Base-by-base conservation (phyloP, 129 eudicot species). In the Silybum marianum region DNA sequence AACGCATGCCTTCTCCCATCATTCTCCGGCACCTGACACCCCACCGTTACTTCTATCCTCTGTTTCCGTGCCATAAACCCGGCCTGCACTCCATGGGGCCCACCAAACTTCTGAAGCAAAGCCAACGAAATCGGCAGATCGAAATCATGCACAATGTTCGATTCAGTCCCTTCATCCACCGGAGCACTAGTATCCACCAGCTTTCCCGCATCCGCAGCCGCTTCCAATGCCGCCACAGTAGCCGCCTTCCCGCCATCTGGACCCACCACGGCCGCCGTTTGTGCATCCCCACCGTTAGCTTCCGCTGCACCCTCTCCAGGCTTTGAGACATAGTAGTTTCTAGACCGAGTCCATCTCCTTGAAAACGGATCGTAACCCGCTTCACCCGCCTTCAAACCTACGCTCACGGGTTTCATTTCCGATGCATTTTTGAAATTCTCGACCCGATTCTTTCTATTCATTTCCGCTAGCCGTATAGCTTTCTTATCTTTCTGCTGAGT, bases 301-400 rank as follows among this genome's bases (percentile, higher is more conserved):
- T 73, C 89, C 0, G 51, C 92, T 54, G 78, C 90, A n/a, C 32
- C 89, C 73, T 82, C 91, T n/a, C 78, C 84, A 11, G 84, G 76
- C 73, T 88, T 89, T 7, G 93, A 74, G 42, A 87, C 88, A 81
- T 94, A 95, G 78, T 95, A 95, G 77, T 95, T 95, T 83, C 90
- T 89, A 0, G 97, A 92, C 82, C 99, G 90, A 1, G 99, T 95
- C 99, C 99, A 95, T 78, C 99, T 88, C 73, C 99, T 92, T 14
- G 99, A 95, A 79, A 95, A 95, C n/a, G 99, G 99, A 83, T 95
- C 99, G 69, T 95, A 95, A 68, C 99, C 99, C 3, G 97, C 97
- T 78, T 95, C 97, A 73, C 99, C 99, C 36, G 95, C 96, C 78
- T 92, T 95, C 69, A 92, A 81, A 74, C 88, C 81, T 4, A 79